Evolutionary conservation across 768 basidiomycete genomes (phyloP).

Genomic region (Astraeus odoratus): DNA sequence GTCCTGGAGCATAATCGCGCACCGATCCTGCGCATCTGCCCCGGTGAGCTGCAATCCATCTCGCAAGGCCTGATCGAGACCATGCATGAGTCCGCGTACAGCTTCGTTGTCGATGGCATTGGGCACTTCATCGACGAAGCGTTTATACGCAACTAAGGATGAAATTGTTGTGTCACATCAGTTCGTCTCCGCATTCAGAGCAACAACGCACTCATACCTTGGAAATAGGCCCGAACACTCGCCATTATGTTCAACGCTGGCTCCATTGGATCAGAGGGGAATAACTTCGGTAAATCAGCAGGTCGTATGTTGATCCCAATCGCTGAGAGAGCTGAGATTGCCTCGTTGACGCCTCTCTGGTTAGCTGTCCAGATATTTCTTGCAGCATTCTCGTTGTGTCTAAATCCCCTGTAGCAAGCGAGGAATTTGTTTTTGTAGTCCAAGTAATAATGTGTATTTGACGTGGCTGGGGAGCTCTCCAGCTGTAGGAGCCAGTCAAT

Average conservation of each 20-base stretch:
- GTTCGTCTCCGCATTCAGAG: not conserved
- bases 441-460: constrained; percentile 45
- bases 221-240: constrained; percentile 58
- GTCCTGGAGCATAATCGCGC: constrained; percentile 44
- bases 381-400: constrained; percentile 7
- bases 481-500: constrained; percentile 45
- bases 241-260: constrained; percentile 57
- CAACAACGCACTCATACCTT: constrained; percentile 35
- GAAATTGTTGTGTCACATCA: constrained; percentile 1
- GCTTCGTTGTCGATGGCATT: constrained; percentile 27
- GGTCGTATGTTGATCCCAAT: constrained; percentile 25
- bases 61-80: constrained; percentile 36
- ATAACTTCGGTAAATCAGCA: constrained; percentile 38
- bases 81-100: constrained; percentile 37
- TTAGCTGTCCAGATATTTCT: constrained; percentile 3
- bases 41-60: constrained; percentile 43
- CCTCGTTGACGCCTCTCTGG: not conserved
- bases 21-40: constrained; percentile 36
- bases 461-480: constrained; percentile 44
- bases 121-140: constrained; percentile 32
- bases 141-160: constrained; percentile 33
- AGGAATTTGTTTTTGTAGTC: constrained; percentile 48
- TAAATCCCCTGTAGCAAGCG: constrained; percentile 36
- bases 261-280: constrained; percentile 42
- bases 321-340: not conserved